Conservation (phyloP, 73 alveolate genomes). For the Loxodes magnus region DNA sequence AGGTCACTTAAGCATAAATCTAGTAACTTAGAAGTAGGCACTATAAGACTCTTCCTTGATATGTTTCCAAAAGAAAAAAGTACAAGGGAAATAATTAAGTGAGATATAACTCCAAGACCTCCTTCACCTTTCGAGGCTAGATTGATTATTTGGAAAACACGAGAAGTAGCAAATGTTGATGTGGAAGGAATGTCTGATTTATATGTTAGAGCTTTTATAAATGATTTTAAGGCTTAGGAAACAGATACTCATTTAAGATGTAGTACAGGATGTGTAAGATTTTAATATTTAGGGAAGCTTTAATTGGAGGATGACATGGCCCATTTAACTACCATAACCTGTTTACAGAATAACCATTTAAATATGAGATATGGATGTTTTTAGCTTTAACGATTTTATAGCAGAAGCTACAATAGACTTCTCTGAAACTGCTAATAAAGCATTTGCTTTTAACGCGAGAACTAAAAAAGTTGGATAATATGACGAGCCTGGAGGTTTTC, state of each 20-base stretch:
- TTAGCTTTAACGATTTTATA: not conserved
- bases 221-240: constrained; percentile 33
- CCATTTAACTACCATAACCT: constrained; percentile 9
- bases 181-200: constrained; percentile 77
- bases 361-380: constrained; percentile 6
- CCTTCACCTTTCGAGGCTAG: constrained; percentile 61
- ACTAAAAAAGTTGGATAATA: constrained; percentile 1
- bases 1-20: constrained; percentile 16
- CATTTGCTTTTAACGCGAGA: not conserved
- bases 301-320: constrained; percentile 54
- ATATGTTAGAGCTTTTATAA: constrained; percentile 53
- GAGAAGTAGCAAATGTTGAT: constrained; percentile 57
- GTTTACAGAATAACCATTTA: not conserved
- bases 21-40: constrained; percentile 3
- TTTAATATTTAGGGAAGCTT: constrained; percentile 46
- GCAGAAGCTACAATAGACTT: constrained; percentile 12
- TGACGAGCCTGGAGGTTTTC: no score
- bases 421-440: not conserved
- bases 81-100: not conserved
- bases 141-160: constrained; percentile 66
- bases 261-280: constrained; percentile 26
- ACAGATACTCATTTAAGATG: constrained; percentile 80
- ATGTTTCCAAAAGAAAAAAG: not conserved
- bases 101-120: constrained; percentile 47
- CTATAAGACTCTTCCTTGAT: constrained; percentile 3